Evolutionary conservation across 1,139 yeast genomes (phyloP).

Genomic region (Candida sp.): DNA sequence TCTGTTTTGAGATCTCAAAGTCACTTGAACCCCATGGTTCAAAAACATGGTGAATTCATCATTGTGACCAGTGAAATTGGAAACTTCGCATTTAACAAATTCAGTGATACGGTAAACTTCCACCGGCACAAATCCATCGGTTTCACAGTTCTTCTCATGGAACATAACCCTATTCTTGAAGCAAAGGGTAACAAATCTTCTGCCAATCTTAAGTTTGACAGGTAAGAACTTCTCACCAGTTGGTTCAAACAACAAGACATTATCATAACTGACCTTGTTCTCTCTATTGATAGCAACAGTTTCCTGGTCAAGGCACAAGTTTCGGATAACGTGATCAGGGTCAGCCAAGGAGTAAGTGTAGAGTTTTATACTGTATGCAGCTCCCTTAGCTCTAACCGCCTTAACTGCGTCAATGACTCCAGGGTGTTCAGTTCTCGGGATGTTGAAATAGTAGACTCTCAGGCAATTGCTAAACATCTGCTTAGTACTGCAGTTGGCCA

Average conservation of each 20-base stretch:
- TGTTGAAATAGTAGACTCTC: constrained; percentile 63
- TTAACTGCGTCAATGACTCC: constrained; percentile 31
- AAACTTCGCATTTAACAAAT: constrained; percentile 55
- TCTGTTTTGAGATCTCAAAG: constrained; percentile 62
- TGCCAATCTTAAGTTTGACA: constrained; percentile 70
- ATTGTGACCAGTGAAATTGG: constrained; percentile 46
- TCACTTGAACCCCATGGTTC: constrained; percentile 45
- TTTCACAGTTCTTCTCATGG: constrained; percentile 23
- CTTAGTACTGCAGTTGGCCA: constrained; percentile 49
- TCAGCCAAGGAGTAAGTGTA: constrained; percentile 51
- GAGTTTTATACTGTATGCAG: constrained; percentile 22
- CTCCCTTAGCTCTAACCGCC: constrained; percentile 18
- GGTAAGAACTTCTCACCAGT: constrained; percentile 37
- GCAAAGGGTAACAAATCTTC: constrained; percentile 66
- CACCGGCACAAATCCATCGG: constrained; percentile 48
- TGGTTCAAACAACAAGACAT: constrained; percentile 56
- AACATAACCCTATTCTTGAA: constrained; percentile 31
- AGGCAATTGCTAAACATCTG: constrained; percentile 58
- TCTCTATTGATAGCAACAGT: constrained; percentile 49
- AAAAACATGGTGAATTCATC: constrained; percentile 63
- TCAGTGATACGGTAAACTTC: constrained; percentile 56
- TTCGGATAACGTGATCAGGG: constrained; percentile 49
- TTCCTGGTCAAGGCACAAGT: constrained; percentile 51
- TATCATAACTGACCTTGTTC: constrained; percentile 62
- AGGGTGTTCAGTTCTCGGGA: constrained; percentile 49